Conservation (phyloP, 2,329 filamentous ascomycete species). For the Fusarium irregulare region DNA sequence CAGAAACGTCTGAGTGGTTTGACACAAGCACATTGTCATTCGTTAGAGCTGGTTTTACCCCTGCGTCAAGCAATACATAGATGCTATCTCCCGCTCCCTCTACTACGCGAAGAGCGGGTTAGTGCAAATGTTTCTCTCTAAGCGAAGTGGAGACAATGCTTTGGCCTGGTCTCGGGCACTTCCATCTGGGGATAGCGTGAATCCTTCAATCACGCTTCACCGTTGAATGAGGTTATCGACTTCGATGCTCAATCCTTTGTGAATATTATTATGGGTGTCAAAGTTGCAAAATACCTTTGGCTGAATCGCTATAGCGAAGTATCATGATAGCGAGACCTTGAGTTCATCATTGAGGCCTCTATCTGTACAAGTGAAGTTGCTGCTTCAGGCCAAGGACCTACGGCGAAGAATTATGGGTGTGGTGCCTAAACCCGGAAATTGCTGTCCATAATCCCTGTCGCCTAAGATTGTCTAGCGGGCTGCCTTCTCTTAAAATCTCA, state of each 20-base stretch:
- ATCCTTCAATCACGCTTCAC: background rate
- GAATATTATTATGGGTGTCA: fast-evolving
- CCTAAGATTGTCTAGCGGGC: background rate
- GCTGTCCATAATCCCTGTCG: background rate
- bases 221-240: background rate
- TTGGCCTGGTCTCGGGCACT: background rate
- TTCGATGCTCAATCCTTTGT: background rate
- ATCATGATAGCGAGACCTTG: background rate
- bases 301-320: fast-evolving
- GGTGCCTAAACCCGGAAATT: slow-evolving; percentile 2
- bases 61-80: fast-evolving
- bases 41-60: background rate
- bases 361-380: background rate
- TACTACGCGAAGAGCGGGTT: background rate
- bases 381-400: background rate
- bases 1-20: background rate
- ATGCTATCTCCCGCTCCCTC: fast-evolving
- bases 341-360: background rate
- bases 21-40: background rate
- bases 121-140: background rate
- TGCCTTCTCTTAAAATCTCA: background rate
- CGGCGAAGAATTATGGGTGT: background rate
- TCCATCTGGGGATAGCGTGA: slow-evolving; percentile 1
- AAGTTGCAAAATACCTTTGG: no score
- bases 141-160: background rate